Base-by-base conservation (phyloP, 345 rosid genomes). In the Linum usitatissimum region DNA sequence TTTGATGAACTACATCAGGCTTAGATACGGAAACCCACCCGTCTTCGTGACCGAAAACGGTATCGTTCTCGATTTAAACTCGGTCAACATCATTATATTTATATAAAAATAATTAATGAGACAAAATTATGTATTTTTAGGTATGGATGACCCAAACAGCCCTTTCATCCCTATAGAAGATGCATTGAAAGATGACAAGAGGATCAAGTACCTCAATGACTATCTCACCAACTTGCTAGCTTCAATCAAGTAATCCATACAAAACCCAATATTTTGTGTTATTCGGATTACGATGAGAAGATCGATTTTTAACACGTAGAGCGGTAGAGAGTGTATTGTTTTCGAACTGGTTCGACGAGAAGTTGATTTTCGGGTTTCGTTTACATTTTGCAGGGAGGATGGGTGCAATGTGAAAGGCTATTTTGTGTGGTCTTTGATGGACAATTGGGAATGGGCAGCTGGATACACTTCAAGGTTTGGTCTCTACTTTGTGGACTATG, bases 361-460 rank as follows among this genome's bases (percentile, higher is more conserved):
- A 34, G 5, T 7, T 34, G 38, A 34, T 34, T 23, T 23, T 34
- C 38, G 38, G 38, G 38, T 34, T 34, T 34, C 8, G 38, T 1
- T 34, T 7, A 34, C 5, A 34, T 34, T 34, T 62, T 68, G 64
- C 86, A 87, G 90, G 74, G 95, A 89, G 59, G 99, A 93, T 71
- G 95, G 97, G 3, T 93, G 97, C 78, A 93, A 93, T 65, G 97
- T 93, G 68, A 87, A 84, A 76, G 97, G 96, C 30, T 89, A 93
- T 69, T 93, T 93, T 55, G 94, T 63, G 15, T 93, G 99, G 99
- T 87, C 99, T 13, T 55, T 89, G 18, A 59, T 87, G 75, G 99
- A 93, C 67, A 93, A 93, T 19, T 93, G 96, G 96, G 99, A 93
- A 71, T 93, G 99, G 99, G 74, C 78, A 58, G 88, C 91, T 1